These are phyloP conservation scores for Globisporangium megalacanthum DNA, from an alignment of 352 stramenopile genomes.

Conservation along the genomic window DNA sequence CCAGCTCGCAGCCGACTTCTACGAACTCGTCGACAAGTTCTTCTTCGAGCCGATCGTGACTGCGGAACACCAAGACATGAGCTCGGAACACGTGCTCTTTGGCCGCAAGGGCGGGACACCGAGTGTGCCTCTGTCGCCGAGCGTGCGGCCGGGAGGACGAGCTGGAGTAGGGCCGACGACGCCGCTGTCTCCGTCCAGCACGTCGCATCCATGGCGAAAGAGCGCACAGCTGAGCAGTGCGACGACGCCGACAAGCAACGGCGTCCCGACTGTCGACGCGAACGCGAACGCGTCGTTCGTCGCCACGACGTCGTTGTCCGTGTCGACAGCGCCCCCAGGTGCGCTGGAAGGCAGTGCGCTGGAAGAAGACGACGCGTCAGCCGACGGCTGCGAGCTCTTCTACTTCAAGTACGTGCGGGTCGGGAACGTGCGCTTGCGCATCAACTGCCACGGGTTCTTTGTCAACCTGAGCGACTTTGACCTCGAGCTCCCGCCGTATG, in stretches of 20 bases:
- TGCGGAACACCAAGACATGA: conserved; percentile 23
- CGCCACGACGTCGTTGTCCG: conserved; percentile 4
- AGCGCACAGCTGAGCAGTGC: conserved; percentile 9
- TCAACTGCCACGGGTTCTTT: conserved; percentile 85
- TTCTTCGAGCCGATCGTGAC: conserved; percentile 58
- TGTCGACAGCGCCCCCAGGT: conserved; percentile 9
- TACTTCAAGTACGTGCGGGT: conserved; percentile 86
- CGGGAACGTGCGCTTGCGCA: conserved; percentile 67
- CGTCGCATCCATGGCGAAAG: conserved; percentile 4
- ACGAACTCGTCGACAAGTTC: conserved; percentile 81
- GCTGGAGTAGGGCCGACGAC: not conserved
- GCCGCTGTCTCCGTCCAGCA: not conserved
- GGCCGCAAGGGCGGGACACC: conserved; percentile 28
- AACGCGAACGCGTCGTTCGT: conserved; percentile 4
- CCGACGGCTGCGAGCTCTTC: conserved; percentile 67
- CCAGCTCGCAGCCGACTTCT: conserved; percentile 75
- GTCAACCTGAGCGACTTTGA: conserved; percentile 82
- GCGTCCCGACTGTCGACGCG: not conserved
- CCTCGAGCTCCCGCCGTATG: conserved; percentile 65
- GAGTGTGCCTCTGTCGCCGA: conserved; percentile 1
- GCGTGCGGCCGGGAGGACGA: not conserved
- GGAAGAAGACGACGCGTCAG: conserved; percentile 49
- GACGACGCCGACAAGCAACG: not conserved
- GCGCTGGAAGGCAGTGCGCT: conserved; percentile 8
- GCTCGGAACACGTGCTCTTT: conserved; percentile 55